Percentiles rank a stretch among this genome's conserved stretches.
Conservation (phyloP, 2,329 filamentous ascomycete species). For the Teratosphaeria destructans region DNA sequence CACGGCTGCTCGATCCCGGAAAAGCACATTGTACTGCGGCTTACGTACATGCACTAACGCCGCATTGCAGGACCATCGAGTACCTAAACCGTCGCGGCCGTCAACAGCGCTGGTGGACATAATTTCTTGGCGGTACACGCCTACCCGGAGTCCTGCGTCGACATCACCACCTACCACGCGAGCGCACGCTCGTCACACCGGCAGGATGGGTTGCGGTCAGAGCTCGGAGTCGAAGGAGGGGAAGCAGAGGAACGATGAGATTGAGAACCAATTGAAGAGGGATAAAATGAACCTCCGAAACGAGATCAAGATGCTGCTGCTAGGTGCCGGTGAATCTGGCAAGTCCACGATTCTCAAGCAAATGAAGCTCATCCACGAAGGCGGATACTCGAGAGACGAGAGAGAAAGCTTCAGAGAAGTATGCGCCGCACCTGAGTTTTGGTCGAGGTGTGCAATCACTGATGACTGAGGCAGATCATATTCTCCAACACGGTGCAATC, state of each 20-base stretch:
- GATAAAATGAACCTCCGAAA: constrained; percentile 99
- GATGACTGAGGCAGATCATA: constrained; percentile 40
- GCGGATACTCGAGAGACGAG: constrained; percentile 89
- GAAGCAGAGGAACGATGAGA: constrained; percentile 99
- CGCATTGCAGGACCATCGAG: not conserved
- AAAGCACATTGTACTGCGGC: not conserved
- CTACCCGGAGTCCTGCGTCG: not conserved
- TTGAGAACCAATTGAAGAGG: constrained; percentile 97
- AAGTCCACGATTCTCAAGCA: constrained; percentile 93
- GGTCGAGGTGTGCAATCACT: not conserved
- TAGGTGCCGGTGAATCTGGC: constrained; percentile 96
- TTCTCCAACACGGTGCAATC: constrained; percentile 62
- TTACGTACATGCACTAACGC: not conserved
- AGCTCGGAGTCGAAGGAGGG: constrained; percentile 99
- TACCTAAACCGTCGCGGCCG: not conserved
- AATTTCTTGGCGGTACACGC: not conserved
- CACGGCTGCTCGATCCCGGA: not conserved
- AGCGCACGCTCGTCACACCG: constrained; percentile 21
- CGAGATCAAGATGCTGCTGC: constrained; percentile 99
- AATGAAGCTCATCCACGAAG: constrained; percentile 99
- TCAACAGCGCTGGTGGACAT: not conserved
- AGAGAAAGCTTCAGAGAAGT: constrained; percentile 57
- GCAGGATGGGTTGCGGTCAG: constrained; percentile 98
- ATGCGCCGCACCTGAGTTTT: not conserved
- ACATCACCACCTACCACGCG: not conserved